Evolutionary conservation across 1,284 basidiomycete genomes (phyloP), one percentile per base, ranked within the genome.

Genomic region (Coniferiporia weirii): DNA sequence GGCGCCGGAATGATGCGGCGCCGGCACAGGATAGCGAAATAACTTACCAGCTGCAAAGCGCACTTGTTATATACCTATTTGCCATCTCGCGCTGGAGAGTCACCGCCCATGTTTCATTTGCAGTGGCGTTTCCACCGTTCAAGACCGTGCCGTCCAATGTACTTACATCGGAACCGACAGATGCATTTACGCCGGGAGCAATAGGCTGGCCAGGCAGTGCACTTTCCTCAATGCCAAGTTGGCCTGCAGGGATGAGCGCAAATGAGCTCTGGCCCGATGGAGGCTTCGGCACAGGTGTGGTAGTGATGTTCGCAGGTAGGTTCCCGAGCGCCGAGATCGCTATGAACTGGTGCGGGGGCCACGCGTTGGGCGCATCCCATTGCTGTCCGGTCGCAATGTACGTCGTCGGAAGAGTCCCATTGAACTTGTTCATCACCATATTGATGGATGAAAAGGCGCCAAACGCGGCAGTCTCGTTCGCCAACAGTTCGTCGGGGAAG

Each of bases 281-380:
- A 0, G 83, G 79, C 0, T 72, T 67, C 4, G 85, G 85, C 4
- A 85, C 69, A 4, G 79, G 35, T 3, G 74, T 75, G 4, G 70
- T 73, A 0, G 87, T 83, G 32, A 93, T 67, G 67, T 90, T 89
- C 4, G 79, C 68, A 0, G 91, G 91, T 7, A 94, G 72, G 9
- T 79, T 81, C 47, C 82, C 79, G 15, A 97, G 81, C 0, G 94
- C 93, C 64, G 89, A 78, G 55, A 96, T 80, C 13, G 84, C 76
- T 64, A 95, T 89, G 70, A 92, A 87, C 64, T 90, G 86, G 66
- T 93, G 91, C n/a, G 90, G 90, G 6, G 92, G 91, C 92, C 90
- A 92, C 1, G 85, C 71, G 64, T 90, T 89, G 13, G 86, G 86
- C 9, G 82, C 80, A 67, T 91, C 89, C 92, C 93, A 95, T 75